Conservation (phyloP, 805 yeast species). For the Lipomyces mesembrius region DNA sequence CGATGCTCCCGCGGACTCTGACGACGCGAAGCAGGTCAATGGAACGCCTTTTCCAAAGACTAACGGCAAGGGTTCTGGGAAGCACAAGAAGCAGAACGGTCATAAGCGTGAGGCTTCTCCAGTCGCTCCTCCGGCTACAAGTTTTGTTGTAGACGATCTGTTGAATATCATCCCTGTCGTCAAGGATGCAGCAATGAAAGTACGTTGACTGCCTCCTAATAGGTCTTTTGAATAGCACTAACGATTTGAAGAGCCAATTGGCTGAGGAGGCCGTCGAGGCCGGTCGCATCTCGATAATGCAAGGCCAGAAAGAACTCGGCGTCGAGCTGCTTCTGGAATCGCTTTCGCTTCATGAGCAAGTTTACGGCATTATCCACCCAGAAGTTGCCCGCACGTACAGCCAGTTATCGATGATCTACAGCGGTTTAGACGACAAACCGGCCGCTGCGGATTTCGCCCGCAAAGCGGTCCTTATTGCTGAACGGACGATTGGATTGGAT, state of each 20-base stretch:
- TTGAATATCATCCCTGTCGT: conserved; percentile 72
- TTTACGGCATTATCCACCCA: conserved; percentile 78
- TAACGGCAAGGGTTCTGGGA: conserved; percentile 17
- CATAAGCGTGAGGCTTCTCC: conserved; percentile 3
- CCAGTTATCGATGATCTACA: conserved; percentile 67
- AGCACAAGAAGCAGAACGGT: conserved; percentile 18
- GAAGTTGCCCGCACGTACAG: conserved; percentile 75
- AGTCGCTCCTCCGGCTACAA: conserved; percentile 40
- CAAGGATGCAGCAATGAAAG: conserved; percentile 59
- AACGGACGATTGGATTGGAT: conserved; percentile 81
- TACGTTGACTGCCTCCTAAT: background rate
- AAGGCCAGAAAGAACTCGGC: conserved; percentile 55
- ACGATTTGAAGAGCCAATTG: conserved; percentile 53
- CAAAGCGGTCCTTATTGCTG: conserved; percentile 71
- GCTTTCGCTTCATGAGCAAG: conserved; percentile 74
- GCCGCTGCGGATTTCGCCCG: conserved; percentile 66
- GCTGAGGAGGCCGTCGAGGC: conserved; percentile 68
- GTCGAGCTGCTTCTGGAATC: conserved; percentile 70
- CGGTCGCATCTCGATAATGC: conserved; percentile 43
- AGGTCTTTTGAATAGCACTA: background rate
- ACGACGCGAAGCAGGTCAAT: conserved; percentile 5
- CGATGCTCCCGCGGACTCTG: conserved; percentile 34
- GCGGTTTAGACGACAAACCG: conserved; percentile 58
- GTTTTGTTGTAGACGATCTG: conserved; percentile 68
- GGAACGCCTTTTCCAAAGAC: conserved; percentile 15